Conservation (phyloP, 2,329 filamentous ascomycete species). For the Ustulina deusta region DNA sequence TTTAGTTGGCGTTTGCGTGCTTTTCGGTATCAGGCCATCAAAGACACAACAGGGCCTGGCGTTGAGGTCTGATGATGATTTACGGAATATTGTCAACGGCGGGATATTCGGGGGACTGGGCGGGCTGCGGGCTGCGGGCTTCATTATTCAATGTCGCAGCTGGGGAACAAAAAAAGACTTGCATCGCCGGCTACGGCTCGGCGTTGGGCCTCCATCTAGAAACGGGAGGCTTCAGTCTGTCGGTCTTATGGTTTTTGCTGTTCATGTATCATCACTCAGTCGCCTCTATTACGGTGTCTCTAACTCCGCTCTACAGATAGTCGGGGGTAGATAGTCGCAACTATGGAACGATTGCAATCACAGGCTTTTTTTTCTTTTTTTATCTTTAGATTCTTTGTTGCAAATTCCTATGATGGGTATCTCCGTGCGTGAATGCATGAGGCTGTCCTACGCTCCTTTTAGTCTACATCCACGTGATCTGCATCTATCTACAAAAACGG, state of each 20-base stretch:
- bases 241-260: neutral
- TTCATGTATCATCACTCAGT: neutral
- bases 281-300: neutral
- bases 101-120: neutral
- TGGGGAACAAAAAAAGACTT: neutral
- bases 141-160: neutral
- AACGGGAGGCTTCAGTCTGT: conserved; percentile 9
- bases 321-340: neutral
- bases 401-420: neutral
- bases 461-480: neutral
- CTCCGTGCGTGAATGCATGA: neutral
- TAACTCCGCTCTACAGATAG: neutral
- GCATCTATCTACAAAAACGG: neutral
- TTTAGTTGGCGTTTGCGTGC: neutral
- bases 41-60: neutral
- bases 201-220: conserved; percentile 15
- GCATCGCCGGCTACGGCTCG: conserved; percentile 12
- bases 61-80: neutral
- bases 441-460: neutral
- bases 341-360: conserved; percentile 2
- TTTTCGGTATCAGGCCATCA: neutral
- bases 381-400: neutral
- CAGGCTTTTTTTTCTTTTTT: neutral
- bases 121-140: neutral
- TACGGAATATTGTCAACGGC: neutral